Percentiles rank a stretch among this genome's conserved stretches.
Evolutionary conservation across 202 grass and related monocot species (phyloP).

Genomic region (Sporobolus alterniflorus): DNA sequence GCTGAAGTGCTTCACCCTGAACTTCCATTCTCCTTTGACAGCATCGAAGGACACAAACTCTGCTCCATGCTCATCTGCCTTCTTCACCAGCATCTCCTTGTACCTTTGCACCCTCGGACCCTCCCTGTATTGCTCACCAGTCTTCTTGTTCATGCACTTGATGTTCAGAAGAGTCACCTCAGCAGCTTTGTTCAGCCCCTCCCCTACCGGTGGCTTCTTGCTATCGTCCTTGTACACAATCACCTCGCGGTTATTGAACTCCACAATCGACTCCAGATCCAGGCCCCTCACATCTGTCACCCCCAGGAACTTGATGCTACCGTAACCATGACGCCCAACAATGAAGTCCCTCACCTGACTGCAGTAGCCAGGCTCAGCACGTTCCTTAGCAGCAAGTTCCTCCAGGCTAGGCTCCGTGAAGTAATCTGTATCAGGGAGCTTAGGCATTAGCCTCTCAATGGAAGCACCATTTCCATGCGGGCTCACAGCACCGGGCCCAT

Average conservation of each 20-base stretch:
- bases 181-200: constrained; percentile 84
- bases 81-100: constrained; percentile 78
- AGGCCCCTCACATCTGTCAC: constrained; percentile 80
- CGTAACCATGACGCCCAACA: constrained; percentile 70
- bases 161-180: constrained; percentile 84
- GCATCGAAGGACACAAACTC: constrained; percentile 74
- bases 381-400: constrained; percentile 90
- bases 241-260: constrained; percentile 88
- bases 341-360: constrained; percentile 68
- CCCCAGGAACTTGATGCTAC: constrained; percentile 82
- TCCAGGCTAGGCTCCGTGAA: constrained; percentile 80
- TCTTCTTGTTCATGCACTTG: constrained; percentile 82
- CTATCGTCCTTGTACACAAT: constrained; percentile 88
- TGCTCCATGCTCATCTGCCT: constrained; percentile 65
- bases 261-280: constrained; percentile 72
- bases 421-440: constrained; percentile 73
- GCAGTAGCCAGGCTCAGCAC: constrained; percentile 81
- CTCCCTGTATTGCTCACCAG: constrained; percentile 40
- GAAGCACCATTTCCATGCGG: constrained; percentile 53
- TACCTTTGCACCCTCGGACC: constrained; percentile 71
- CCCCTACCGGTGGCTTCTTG: constrained; percentile 75
- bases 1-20: constrained; percentile 91
- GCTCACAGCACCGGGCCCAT: constrained; percentile 41
- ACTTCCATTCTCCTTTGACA: constrained; percentile 80
- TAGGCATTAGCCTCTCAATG: constrained; percentile 75